phyloP scores from a whole-genome alignment of 2,329 filamentous ascomycete genomes.

The Stagonosporopsis tanaceti region DNA sequence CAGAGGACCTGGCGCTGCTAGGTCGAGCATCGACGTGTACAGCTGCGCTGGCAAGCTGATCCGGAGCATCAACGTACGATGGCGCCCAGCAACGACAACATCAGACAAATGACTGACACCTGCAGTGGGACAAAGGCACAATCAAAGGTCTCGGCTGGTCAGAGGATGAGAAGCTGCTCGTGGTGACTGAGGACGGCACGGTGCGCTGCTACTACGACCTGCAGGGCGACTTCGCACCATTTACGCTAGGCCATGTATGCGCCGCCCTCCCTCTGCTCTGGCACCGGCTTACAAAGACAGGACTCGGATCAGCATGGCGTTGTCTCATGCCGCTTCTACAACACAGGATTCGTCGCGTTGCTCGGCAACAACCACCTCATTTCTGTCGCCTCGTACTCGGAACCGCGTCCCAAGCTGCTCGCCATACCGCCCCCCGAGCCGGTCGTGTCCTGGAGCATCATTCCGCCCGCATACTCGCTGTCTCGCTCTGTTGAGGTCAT shows the following conservation, averaged over 20 bases:
- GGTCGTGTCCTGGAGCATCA: conserved; percentile 87
- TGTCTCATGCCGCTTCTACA: conserved; percentile 88
- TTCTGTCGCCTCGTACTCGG: conserved; percentile 86
- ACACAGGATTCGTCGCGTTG: conserved; percentile 89
- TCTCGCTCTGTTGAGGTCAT: conserved; percentile 94
- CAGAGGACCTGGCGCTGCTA: conserved; percentile 73
- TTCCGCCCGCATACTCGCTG: conserved; percentile 86
- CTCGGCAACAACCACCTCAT: conserved; percentile 88
- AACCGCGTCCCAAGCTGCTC: conserved; percentile 85
- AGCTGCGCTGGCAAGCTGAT: conserved; percentile 91
- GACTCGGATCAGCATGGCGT: conserved; percentile 87
- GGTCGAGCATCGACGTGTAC: conserved; percentile 91
- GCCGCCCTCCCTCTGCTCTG: not conserved
- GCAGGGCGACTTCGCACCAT: conserved; percentile 94
- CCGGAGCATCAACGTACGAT: conserved; percentile 67
- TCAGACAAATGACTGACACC: conserved; percentile 4
- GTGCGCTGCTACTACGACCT: conserved; percentile 90
- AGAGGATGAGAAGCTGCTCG: conserved; percentile 89
- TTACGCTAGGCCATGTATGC: conserved; percentile 78
- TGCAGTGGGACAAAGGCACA: conserved; percentile 83
- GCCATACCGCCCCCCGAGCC: conserved; percentile 78
- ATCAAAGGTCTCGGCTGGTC: conserved; percentile 95
- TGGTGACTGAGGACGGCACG: conserved; percentile 87
- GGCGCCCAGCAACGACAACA: conserved; percentile 32
- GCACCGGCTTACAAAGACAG: not conserved